A percentile compares a stretch with the other conserved stretches of the same genome.
phyloP scores from a whole-genome alignment of 225 moss, liverwort and hornwort species.

The Physcomitrium patens region DNA sequence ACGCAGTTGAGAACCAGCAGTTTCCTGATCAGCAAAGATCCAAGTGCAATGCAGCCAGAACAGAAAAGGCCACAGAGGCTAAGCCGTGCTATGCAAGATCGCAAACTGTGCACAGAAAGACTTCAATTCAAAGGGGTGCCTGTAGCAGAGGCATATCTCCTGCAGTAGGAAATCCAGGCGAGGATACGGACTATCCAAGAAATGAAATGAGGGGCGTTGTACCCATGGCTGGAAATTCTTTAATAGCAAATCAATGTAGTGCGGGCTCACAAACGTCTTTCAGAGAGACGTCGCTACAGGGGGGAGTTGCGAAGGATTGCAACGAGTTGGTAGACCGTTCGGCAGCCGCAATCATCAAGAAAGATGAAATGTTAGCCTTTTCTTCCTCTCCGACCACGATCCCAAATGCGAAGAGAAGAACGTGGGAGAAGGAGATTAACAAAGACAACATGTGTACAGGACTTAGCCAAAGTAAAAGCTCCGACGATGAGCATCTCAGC shows the following conservation, averaged over 20 bases:
- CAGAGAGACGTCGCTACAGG: slow-evolving; percentile 11
- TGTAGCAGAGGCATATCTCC: not conserved
- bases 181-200: not conserved
- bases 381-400: not conserved
- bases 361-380: slow-evolving; percentile 8
- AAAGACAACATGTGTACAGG: slow-evolving; percentile 38
- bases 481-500: slow-evolving; percentile 20
- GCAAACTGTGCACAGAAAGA: slow-evolving; percentile 10
- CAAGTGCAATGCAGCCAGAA: not conserved
- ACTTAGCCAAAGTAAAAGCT: slow-evolving; percentile 22
- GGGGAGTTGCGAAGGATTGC: slow-evolving; percentile 34
- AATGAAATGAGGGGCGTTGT: too few relatives aligned
- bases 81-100: not conserved
- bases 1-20: slow-evolving; percentile 10
- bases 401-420: slow-evolving; percentile 20
- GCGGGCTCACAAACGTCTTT: slow-evolving; percentile 23
- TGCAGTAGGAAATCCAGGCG: slow-evolving; percentile 6
- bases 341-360: not conserved
- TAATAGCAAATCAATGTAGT: not conserved
- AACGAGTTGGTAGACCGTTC: slow-evolving; percentile 3
- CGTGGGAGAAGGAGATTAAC: slow-evolving; percentile 42
- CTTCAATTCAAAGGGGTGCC: not conserved
- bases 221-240: too few relatives aligned
- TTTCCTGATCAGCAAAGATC: not conserved
- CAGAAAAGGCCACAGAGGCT: not conserved